Evolutionary conservation across 31 red algal genomes (phyloP).

Genomic region (Porphyra umbilicalis): DNA sequence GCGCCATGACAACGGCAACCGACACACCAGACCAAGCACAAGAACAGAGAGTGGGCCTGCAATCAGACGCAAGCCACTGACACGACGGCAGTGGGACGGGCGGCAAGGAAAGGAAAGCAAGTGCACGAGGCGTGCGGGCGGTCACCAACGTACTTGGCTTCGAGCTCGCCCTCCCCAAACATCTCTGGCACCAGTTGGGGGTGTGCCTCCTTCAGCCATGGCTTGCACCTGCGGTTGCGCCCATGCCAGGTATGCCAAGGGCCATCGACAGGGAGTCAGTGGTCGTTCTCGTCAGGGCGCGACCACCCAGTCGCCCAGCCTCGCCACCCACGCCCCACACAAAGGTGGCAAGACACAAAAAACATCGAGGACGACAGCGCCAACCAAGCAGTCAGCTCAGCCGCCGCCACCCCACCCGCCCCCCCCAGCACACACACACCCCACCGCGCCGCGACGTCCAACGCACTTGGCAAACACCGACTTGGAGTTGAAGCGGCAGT

Average conservation of each 20-base stretch:
- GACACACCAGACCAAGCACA: too few species aligned
- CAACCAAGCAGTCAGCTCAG: neutral
- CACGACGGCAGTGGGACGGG: too few species aligned
- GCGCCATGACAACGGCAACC: too few species aligned
- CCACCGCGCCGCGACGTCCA: neutral
- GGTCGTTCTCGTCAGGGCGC: too few species aligned
- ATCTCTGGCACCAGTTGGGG: neutral
- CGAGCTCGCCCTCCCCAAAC: neutral
- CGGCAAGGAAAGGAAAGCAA: too few species aligned
- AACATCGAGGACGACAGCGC: neutral
- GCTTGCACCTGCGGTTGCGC: neutral
- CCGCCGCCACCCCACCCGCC: neutral
- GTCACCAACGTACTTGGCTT: constrained; percentile 1
- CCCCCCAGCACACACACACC: neutral
- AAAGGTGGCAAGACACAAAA: neutral
- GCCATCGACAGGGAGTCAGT: too few species aligned
- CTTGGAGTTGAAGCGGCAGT: neutral
- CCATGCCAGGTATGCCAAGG: too few species aligned
- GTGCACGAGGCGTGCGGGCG: too few species aligned
- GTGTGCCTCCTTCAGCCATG: neutral
- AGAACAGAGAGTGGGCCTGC: too few species aligned
- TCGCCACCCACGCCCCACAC: neutral
- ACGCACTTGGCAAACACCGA: constrained; percentile 1
- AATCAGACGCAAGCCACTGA: too few species aligned
- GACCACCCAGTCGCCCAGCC: too few species aligned